Evolutionary conservation across 148 eudicot species (phyloP).

Genomic region (Rhododendron vialii): DNA sequence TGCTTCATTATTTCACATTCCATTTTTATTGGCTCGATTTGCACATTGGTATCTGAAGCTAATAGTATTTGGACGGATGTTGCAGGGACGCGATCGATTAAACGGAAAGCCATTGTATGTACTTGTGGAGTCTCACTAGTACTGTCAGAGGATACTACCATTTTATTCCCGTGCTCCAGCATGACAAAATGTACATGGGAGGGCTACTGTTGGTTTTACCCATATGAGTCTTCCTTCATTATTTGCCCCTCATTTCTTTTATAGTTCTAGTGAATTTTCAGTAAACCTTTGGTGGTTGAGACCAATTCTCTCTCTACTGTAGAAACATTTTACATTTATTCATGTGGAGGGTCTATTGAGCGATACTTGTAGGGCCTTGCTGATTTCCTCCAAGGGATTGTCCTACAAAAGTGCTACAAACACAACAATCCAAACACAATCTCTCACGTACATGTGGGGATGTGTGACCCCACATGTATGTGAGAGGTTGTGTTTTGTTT

Average conservation of each 20-base stretch:
- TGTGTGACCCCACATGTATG: too few relatives aligned
- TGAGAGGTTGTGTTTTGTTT: too few relatives aligned
- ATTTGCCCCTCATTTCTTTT: neutral
- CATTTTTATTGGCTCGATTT: neutral
- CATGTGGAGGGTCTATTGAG: neutral
- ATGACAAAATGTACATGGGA: conserved; percentile 24
- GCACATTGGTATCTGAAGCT: neutral
- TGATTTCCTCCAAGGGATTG: neutral
- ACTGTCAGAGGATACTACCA: neutral
- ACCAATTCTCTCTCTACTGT: conserved; percentile 3
- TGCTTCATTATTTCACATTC: neutral
- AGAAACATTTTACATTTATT: neutral
- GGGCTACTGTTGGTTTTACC: conserved; percentile 14
- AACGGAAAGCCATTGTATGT: conserved; percentile 81
- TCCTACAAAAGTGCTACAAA: too few relatives aligned
- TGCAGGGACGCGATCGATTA: conserved; percentile 75
- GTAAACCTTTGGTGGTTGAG: neutral
- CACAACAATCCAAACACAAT: too few relatives aligned
- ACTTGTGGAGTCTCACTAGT: conserved; percentile 74
- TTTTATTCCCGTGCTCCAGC: neutral
- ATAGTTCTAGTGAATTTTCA: conserved; percentile 16
- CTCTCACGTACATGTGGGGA: too few relatives aligned
- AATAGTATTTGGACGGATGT: neutral
- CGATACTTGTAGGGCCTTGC: neutral
- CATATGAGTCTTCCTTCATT: neutral